Percentiles rank a stretch among this genome's conserved stretches.
These are phyloP conservation scores for Morella rubra DNA, from an alignment of 306 rosid genomes.

Conservation along the genomic window DNA sequence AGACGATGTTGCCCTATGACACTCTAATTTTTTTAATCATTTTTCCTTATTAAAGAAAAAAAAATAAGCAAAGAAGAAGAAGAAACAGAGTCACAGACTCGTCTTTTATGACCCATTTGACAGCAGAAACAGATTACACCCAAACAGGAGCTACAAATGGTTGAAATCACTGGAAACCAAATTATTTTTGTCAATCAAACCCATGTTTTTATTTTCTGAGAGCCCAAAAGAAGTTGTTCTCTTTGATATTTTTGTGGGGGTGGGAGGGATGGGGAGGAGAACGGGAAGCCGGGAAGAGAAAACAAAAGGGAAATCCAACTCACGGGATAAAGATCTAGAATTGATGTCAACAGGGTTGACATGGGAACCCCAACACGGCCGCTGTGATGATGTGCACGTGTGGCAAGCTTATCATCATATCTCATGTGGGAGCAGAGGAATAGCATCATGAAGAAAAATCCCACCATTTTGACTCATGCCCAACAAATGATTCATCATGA, in stretches of 20 bases:
- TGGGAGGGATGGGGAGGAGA: neutral
- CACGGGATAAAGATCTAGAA: constrained; percentile 31
- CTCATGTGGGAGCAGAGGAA: constrained; percentile 33
- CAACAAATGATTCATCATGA: constrained; percentile 50
- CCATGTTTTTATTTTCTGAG: no score
- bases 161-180: no score
- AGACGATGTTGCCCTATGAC: neutral
- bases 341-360: constrained; percentile 78
- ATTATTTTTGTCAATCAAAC: no score
- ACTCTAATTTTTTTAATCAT: neutral
- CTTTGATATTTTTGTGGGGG: no score
- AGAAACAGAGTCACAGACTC: no score
- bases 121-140: neutral
- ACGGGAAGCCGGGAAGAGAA: neutral
- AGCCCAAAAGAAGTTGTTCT: no score
- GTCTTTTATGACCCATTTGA: neutral
- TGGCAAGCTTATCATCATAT: constrained; percentile 56
- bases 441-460: constrained; percentile 44
- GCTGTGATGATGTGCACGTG: constrained; percentile 84
- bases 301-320: constrained; percentile 24
- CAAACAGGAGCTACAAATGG: no score
- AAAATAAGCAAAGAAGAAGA: neutral
- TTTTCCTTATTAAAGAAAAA: neutral
- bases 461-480: constrained; percentile 62
- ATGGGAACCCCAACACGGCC: constrained; percentile 47